Base-by-base conservation (phyloP, 805 yeast species). In the Sugiyamaella mastotermitis region DNA sequence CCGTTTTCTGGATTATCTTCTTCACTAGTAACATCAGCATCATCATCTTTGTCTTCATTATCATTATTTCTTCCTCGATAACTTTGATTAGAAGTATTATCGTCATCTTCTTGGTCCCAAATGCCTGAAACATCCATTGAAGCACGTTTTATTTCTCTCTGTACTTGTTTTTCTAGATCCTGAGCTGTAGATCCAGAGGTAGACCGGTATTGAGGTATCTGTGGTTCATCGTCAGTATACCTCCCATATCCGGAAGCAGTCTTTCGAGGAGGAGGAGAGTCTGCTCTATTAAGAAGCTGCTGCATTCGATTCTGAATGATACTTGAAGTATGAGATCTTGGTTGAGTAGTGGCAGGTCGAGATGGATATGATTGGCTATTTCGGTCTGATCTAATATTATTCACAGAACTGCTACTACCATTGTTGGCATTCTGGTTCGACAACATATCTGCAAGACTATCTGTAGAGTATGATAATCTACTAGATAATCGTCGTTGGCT, bases 161-260 rank as follows among this genome's bases (percentile, higher is more conserved):
- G 30, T 13, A 27, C 30, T 10, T 27, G 17, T 27, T 10, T n/a
- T 15, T 10, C 30, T n/a, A n/a, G n/a, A n/a, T n/a, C n/a, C n/a
- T n/a, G n/a, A n/a, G n/a, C n/a, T 10, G 15, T 10, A 10, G 9
- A 13, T 27, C 10, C n/a, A 7, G 30, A 27, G 10, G n/a, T 10
- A 23, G 26, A 23, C n/a, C 10, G n/a, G 10, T 10, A n/a, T 23
- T 10, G 26, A 6, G 30, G 14, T 27, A 13, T 10, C 17, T n/a
- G 18, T 27, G 9, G 15, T 3, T 37, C 38, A 13, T 22, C 45
- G 34, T 71, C 80, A 0, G 88, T 78, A 53, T 72, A 83, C 54
- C 76, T 75, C 5, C 95, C 95, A 57, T 87, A 86, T 0, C 95
- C 95, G 4, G 68, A 58, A 0, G 95, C 95, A 0, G 90, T 78